Evolutionary conservation across 1,284 basidiomycete genomes (phyloP).

Genomic region (Hypsizygus ulmarius): DNA sequence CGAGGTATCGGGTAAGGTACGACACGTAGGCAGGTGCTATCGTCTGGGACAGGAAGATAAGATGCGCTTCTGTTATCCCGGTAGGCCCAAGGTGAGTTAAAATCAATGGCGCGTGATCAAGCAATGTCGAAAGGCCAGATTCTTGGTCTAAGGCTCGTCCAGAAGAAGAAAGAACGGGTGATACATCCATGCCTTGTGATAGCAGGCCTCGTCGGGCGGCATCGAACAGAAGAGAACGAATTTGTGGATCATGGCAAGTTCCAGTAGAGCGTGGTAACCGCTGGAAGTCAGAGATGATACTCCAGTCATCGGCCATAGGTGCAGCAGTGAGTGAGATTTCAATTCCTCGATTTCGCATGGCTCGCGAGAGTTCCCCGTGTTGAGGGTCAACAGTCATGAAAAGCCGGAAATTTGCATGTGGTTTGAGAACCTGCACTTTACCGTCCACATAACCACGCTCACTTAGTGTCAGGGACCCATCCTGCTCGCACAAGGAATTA

Average conservation of each 20-base stretch:
- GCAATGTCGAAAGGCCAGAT: constrained; percentile 40
- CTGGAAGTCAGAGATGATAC: constrained; percentile 44
- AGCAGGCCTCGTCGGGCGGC: constrained; percentile 37
- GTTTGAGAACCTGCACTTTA: constrained; percentile 70
- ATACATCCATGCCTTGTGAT: constrained; percentile 7
- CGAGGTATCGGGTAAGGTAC: constrained; percentile 33
- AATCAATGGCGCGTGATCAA: constrained; percentile 37
- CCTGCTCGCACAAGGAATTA: constrained; percentile 92
- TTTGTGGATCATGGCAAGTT: constrained; percentile 11
- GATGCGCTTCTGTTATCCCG: constrained; percentile 26
- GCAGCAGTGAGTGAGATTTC: constrained; percentile 64
- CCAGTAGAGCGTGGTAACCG: constrained; percentile 40
- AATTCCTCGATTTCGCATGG: constrained; percentile 97
- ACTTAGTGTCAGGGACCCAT: constrained; percentile 80
- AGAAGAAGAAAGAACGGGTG: constrained; percentile 22
- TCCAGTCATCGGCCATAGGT: constrained; percentile 43
- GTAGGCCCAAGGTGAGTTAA: constrained; percentile 15
- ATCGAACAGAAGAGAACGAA: constrained; percentile 28
- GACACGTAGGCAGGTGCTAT: constrained; percentile 32
- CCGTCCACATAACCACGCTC: constrained; percentile 88
- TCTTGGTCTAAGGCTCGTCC: constrained; percentile 47
- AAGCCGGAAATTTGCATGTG: constrained; percentile 88
- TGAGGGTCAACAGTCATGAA: constrained; percentile 94
- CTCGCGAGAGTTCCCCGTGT: constrained; percentile 92
- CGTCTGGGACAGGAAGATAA: constrained; percentile 43